Evolutionary conservation across 441 rosid genomes (phyloP), one percentile per base, ranked within the genome.

Genomic region (Adansonia grandidieri): DNA sequence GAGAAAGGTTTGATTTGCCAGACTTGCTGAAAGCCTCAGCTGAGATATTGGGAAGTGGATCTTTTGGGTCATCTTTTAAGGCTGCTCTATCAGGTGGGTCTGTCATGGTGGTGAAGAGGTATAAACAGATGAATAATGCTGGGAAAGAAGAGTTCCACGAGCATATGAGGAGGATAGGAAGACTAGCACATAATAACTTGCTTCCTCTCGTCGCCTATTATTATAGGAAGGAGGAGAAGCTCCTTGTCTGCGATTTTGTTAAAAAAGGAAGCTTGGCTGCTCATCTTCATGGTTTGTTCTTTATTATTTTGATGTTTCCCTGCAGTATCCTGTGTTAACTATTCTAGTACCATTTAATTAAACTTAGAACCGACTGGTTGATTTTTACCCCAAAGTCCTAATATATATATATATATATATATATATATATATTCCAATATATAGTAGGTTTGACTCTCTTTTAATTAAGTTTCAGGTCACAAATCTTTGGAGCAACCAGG

Each of bases 1-100:
- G 77, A 67, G 92, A 64, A 58, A 80, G 19, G 69, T 88, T 90
- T 57, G 91, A 88, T 22, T 66, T 90, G 71, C 88, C 82, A 15
- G 89, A 86, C 58, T 78, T 90, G 75, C 82, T 90, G n/a, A 89
- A 81, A 61, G 88, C 94, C 53, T 87, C 92, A 0, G 94, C 92
- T 0, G 94, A 90, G 77, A 83, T 87, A 48, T 53, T 90, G 37
- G 90, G 91, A 7, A 89, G 90, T 45, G 94, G 91, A 0, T 75
- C 86, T 60, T 87, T 90, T 0, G 89, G 92, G 14, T 82, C 87
- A 9, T 89, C 94, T 0, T 90, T 89, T 77, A 90, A 86, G 84
- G 86, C 94, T 0, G 72, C 79, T 1, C 81, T 89, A 28, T 9
- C 62, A 2, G 47, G 14, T 0, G 90, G 90, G 45, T 8, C 78